phyloP scores from a whole-genome alignment of 495 filamentous ascomycete genomes.

The Glarea lozoyensis region DNA sequence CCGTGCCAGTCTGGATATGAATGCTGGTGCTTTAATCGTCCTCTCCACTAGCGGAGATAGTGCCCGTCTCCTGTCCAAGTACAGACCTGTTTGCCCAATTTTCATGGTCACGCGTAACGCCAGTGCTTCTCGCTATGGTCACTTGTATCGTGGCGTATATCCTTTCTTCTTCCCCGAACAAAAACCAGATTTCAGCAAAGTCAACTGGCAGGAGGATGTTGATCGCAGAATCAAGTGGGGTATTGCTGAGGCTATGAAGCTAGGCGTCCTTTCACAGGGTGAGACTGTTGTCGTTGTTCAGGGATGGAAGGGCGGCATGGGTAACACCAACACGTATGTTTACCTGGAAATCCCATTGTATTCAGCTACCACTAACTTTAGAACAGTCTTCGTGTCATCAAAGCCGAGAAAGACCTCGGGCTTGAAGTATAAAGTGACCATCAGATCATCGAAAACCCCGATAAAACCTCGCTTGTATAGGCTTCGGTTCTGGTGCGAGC shows the following conservation, averaged over 20 bases:
- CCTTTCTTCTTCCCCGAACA: slow-evolving; percentile 87
- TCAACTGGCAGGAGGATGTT: slow-evolving; percentile 97
- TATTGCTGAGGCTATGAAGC: slow-evolving; percentile 70
- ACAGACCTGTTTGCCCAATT: slow-evolving; percentile 95
- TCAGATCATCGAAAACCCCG: no score
- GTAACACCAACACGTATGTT: slow-evolving; percentile 84
- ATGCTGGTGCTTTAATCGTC: slow-evolving; percentile 89
- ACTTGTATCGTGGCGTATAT: slow-evolving; percentile 95
- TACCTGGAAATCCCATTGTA: not conserved
- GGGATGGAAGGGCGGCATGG: slow-evolving; percentile 95
- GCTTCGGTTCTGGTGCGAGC: no score
- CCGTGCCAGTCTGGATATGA: slow-evolving; percentile 86
- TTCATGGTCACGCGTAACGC: slow-evolving; percentile 93
- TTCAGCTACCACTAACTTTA: slow-evolving; percentile 5
- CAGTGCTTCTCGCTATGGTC: slow-evolving; percentile 77
- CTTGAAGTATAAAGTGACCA: no score
- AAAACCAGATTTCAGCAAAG: slow-evolving; percentile 84
- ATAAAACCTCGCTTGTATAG: no score
- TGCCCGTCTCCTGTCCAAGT: slow-evolving; percentile 92
- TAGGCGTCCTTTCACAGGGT: slow-evolving; percentile 73
- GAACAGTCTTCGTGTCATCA: slow-evolving; percentile 39
- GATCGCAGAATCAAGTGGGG: slow-evolving; percentile 95
- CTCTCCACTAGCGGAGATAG: slow-evolving; percentile 87
- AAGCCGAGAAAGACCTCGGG: no score
- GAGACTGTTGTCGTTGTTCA: slow-evolving; percentile 91